Percentiles rank a stretch among this genome's conserved stretches.
Conservation (phyloP, 306 rosid genomes). For the Gastrolobium bilobum region DNA sequence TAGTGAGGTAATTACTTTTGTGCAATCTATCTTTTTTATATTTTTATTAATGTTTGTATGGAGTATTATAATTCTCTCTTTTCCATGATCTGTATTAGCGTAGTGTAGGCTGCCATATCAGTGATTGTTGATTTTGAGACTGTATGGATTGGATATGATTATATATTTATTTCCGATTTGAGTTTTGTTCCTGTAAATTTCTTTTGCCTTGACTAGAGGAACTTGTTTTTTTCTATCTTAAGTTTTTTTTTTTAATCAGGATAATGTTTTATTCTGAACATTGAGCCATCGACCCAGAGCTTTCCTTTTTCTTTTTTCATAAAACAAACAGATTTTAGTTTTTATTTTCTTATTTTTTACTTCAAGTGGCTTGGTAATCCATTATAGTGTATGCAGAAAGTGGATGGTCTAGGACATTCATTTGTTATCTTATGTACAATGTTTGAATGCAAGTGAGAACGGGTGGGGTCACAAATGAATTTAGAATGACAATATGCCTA, state of each 20-base stretch:
- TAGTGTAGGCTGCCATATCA: conserved; percentile 1
- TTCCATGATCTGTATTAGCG: neutral
- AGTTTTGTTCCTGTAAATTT: conserved; percentile 7
- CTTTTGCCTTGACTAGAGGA: neutral
- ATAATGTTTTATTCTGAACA: neutral
- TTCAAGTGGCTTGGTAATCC: conserved; percentile 14
- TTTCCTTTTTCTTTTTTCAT: neutral
- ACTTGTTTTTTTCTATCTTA: neutral
- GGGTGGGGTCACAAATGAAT: conserved; percentile 10
- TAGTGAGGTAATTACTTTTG: conserved; percentile 82
- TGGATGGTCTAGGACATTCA: conserved; percentile 22
- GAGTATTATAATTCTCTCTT: conserved; percentile 40
- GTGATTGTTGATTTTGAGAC: conserved; percentile 32
- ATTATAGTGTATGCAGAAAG: neutral
- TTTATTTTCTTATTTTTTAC: neutral
- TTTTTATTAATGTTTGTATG: conserved; percentile 25
- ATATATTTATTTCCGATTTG: conserved; percentile 6
- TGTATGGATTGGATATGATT: conserved; percentile 24
- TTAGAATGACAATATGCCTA: neutral
- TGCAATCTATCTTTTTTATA: conserved; percentile 11
- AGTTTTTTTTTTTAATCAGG: conserved; percentile 6
- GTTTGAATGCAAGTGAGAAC: neutral
- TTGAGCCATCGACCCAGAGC: neutral
- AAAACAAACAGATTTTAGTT: neutral
- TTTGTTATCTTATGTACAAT: neutral